A percentile compares a stretch with the other conserved stretches of the same genome.
These are phyloP conservation scores for Trifolium pratense DNA, from an alignment of 306 rosid species.

Conservation along the genomic window DNA sequence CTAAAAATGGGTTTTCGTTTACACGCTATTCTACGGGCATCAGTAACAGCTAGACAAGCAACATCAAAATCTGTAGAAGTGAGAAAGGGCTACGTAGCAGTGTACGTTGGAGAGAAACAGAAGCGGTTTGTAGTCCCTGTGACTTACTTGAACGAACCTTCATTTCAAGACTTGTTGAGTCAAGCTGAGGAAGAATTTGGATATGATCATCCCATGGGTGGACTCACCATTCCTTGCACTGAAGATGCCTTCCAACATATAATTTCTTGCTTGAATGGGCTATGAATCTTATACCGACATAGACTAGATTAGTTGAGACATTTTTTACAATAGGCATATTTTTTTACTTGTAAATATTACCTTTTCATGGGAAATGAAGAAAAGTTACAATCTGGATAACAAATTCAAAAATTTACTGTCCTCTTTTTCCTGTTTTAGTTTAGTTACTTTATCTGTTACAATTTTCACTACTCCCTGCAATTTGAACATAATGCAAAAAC, in stretches of 20 bases:
- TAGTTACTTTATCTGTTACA: too few relatives aligned
- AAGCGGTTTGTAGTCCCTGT: constrained; percentile 50
- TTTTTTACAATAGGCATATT: background rate
- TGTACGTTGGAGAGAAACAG: constrained; percentile 54
- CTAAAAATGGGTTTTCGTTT: background rate
- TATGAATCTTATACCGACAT: too few relatives aligned
- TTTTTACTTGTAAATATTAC: background rate
- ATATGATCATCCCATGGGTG: constrained; percentile 57
- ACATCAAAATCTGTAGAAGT: constrained; percentile 26
- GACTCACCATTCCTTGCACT: constrained; percentile 54
- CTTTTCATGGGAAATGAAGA: too few relatives aligned
- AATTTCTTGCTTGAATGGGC: constrained; percentile 23
- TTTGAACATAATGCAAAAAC: too few relatives aligned
- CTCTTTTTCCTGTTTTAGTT: too few relatives aligned
- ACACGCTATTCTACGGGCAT: background rate
- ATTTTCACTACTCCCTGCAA: too few relatives aligned
- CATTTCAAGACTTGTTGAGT: constrained; percentile 46
- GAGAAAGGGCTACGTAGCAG: constrained; percentile 53
- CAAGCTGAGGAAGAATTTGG: constrained; percentile 49
- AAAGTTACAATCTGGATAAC: too few relatives aligned
- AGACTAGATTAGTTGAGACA: background rate
- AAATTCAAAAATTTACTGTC: too few relatives aligned
- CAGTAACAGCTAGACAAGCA: background rate
- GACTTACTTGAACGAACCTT: constrained; percentile 51
- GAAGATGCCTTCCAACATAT: constrained; percentile 35